phyloP scores from a whole-genome alignment of 2,329 filamentous ascomycete genomes.

The Fusarium sororula region DNA sequence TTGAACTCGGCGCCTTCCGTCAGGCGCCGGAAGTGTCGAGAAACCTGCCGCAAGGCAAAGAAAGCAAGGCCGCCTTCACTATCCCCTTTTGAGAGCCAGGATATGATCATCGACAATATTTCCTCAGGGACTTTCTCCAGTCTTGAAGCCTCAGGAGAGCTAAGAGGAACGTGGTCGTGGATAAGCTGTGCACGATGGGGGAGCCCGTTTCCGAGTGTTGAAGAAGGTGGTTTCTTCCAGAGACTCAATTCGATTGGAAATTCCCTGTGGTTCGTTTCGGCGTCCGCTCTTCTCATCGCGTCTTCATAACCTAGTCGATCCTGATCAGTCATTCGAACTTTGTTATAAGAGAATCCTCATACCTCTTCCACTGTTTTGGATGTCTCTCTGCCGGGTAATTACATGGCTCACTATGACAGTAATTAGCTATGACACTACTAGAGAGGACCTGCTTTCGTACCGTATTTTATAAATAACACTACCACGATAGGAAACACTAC shows the following conservation, averaged over 20 bases:
- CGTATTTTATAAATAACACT: neutral
- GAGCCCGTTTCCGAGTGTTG: neutral
- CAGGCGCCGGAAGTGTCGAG: neutral
- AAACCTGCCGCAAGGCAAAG: neutral
- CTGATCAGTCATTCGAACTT: neutral
- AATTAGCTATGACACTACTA: neutral
- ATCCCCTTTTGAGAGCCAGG: neutral
- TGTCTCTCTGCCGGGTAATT: too few relatives aligned
- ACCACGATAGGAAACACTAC: neutral
- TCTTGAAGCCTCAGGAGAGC: neutral
- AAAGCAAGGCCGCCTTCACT: neutral
- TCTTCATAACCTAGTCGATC: neutral
- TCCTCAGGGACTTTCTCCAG: neutral
- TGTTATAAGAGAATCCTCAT: rapidly evolving
- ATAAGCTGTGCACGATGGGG: neutral
- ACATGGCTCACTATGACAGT: neutral
- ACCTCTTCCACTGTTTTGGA: neutral
- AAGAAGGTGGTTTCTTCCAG: neutral
- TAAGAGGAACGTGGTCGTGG: neutral
- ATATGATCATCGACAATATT: neutral
- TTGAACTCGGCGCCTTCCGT: neutral
- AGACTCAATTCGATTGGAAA: neutral
- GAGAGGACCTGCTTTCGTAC: neutral
- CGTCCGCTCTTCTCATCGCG: neutral
- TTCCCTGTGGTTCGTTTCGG: neutral